Evolutionary conservation across 2,329 filamentous ascomycete species (phyloP).

Genomic region (Cryoendolithus antarcticus): DNA sequence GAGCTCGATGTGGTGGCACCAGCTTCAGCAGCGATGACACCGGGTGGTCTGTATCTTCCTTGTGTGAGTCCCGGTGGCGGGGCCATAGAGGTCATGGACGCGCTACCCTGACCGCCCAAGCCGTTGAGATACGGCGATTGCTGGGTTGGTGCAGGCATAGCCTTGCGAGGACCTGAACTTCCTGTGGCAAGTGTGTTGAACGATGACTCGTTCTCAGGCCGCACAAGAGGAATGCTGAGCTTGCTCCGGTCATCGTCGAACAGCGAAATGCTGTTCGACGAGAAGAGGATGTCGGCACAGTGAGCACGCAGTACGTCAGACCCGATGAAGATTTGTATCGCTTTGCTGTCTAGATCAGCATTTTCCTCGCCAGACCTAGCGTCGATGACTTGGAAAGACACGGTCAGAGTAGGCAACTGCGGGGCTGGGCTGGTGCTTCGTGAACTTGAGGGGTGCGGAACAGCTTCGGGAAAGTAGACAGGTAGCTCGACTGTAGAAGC

Average conservation of each 20-base stretch:
- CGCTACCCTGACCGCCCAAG: constrained; percentile 16
- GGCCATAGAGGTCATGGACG: constrained; percentile 12
- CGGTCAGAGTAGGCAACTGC: constrained; percentile 69
- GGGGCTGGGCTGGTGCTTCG: constrained; percentile 60
- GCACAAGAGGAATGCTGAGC: constrained; percentile 78
- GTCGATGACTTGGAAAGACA: constrained; percentile 64
- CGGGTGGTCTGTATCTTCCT: constrained; percentile 18
- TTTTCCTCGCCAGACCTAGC: constrained; percentile 32
- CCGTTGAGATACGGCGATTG: constrained; percentile 20
- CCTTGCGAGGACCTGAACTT: not conserved
- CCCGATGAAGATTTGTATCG: constrained; percentile 77
- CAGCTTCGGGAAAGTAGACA: constrained; percentile 83
- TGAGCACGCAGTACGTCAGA: constrained; percentile 77
- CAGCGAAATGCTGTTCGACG: constrained; percentile 76
- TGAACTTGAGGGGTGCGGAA: constrained; percentile 63
- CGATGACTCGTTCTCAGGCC: constrained; percentile 71
- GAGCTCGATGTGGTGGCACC: constrained; percentile 10
- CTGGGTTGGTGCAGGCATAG: not conserved
- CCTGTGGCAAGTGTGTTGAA: constrained; percentile 55
- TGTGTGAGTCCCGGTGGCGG: constrained; percentile 11
- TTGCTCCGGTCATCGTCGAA: constrained; percentile 80
- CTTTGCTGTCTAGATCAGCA: constrained; percentile 39
- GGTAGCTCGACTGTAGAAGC: constrained; percentile 59
- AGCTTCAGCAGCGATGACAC: constrained; percentile 14
- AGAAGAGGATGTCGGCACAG: constrained; percentile 83